A percentile compares a stretch with the other conserved stretches of the same genome.
Evolutionary conservation across 495 filamentous ascomycete genomes (phyloP).

Genomic region (Rostrohypoxylon terebratum): DNA sequence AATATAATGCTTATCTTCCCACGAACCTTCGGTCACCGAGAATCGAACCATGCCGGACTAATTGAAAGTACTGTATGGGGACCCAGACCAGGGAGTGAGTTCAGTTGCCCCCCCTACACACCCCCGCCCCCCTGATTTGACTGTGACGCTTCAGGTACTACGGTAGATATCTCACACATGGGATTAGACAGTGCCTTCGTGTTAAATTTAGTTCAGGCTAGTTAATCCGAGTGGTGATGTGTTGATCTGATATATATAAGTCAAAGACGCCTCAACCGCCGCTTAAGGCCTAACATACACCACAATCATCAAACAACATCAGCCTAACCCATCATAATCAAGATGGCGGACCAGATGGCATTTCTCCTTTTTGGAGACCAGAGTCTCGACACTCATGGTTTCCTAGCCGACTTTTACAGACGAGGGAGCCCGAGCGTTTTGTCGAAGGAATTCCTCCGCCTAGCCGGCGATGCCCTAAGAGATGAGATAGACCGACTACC

Average conservation of each 20-base stretch:
- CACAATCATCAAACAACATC: slow-evolving; percentile 31
- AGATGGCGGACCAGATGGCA: slow-evolving; percentile 59
- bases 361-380: slow-evolving; percentile 81
- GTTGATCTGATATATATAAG: slow-evolving; percentile 50
- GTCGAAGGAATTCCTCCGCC: slow-evolving; percentile 73
- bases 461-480: slow-evolving; percentile 69
- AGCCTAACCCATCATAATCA: slow-evolving; percentile 41
- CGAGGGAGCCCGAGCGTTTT: slow-evolving; percentile 73
- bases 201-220: slow-evolving; percentile 49
- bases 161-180: slow-evolving; percentile 44
- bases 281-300: slow-evolving; percentile 25
- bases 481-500: slow-evolving; percentile 72
- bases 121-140: slow-evolving; percentile 34
- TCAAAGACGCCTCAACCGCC: slow-evolving; percentile 40
- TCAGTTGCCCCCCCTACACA: slow-evolving; percentile 29
- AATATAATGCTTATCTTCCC: slow-evolving; percentile 54
- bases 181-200: slow-evolving; percentile 33
- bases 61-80: slow-evolving; percentile 34
- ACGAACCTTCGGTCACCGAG: slow-evolving; percentile 60
- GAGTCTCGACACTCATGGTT: slow-evolving; percentile 76
- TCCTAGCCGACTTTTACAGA: slow-evolving; percentile 69
- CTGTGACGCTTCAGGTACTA: slow-evolving; percentile 33
- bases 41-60: slow-evolving; percentile 47
- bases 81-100: slow-evolving; percentile 41
- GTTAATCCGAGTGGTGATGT: slow-evolving; percentile 28